phyloP scores from a whole-genome alignment of 2,329 filamentous ascomycete species.

The Phaeosphaeria sp. region DNA sequence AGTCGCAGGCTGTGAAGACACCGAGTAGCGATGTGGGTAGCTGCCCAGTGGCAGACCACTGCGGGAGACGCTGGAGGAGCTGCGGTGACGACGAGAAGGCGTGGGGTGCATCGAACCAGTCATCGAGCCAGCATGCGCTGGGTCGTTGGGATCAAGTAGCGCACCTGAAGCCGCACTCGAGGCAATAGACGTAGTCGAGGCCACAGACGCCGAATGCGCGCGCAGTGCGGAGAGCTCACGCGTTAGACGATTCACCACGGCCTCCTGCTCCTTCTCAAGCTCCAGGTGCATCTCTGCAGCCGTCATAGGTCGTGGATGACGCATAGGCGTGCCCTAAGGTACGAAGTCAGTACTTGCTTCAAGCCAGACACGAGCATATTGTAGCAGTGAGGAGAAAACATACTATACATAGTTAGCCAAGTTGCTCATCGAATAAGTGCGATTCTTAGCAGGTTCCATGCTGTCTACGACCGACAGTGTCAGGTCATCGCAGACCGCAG shows the following conservation, averaged over 20 bases:
- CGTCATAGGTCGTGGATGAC: conserved; percentile 87
- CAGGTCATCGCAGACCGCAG: too few species aligned
- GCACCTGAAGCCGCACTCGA: conserved; percentile 62
- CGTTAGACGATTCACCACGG: conserved; percentile 91
- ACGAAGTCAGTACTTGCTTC: too few species aligned
- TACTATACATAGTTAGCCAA: too few species aligned
- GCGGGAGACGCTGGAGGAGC: conserved; percentile 60
- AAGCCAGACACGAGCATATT: too few species aligned
- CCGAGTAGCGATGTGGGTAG: conserved; percentile 41
- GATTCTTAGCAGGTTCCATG: too few species aligned
- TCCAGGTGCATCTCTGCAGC: conserved; percentile 87
- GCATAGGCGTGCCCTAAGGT: conserved; percentile 74
- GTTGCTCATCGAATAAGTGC: too few species aligned
- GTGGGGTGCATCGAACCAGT: conserved; percentile 60
- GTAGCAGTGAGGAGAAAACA: too few species aligned
- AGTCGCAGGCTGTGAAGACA: conserved; percentile 38
- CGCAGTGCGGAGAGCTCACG: conserved; percentile 88
- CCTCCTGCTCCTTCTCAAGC: conserved; percentile 94
- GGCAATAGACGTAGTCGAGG: conserved; percentile 56
- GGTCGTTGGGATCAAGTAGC: conserved; percentile 55
- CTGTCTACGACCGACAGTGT: too few species aligned
- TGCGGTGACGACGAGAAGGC: conserved; percentile 63
- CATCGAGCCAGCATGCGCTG: conserved; percentile 50
- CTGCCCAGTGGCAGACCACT: conserved; percentile 28
- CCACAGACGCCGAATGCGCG: conserved; percentile 68